These are phyloP conservation scores for Amaranthus tricolor DNA, from an alignment of 179 eudicot genomes.

Conservation along the genomic window DNA sequence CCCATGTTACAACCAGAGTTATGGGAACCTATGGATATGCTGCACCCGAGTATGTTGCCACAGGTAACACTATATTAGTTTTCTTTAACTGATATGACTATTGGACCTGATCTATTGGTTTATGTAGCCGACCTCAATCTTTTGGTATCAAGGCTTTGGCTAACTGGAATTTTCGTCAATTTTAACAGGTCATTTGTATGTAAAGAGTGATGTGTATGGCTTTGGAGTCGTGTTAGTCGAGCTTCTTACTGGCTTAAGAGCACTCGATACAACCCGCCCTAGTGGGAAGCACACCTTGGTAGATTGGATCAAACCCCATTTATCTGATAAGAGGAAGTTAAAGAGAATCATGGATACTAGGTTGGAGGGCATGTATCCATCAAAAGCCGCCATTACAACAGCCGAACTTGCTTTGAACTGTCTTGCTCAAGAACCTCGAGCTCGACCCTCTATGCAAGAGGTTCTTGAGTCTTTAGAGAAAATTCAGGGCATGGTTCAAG, in stretches of 20 bases:
- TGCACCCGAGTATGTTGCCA: slow-evolving; percentile 74
- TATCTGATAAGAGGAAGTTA: slow-evolving; percentile 59
- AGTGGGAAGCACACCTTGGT: slow-evolving; percentile 43
- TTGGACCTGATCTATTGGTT: no score
- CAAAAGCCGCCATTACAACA: slow-evolving; percentile 52
- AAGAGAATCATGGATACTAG: slow-evolving; percentile 64
- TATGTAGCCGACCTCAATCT: background rate
- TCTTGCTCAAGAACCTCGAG: slow-evolving; percentile 56
- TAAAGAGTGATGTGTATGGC: slow-evolving; percentile 84
- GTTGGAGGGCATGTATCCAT: slow-evolving; percentile 66
- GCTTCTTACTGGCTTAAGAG: slow-evolving; percentile 67
- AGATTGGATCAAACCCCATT: slow-evolving; percentile 69
- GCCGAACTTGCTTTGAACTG: slow-evolving; percentile 68
- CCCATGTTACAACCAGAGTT: slow-evolving; percentile 72
- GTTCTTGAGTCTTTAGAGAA: slow-evolving; percentile 54
- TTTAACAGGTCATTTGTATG: slow-evolving; percentile 68
- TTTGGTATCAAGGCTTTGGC: background rate
- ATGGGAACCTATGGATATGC: slow-evolving; percentile 82
- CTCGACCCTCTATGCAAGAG: slow-evolving; percentile 77
- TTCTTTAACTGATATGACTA: background rate
- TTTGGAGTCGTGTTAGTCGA: slow-evolving; percentile 82
- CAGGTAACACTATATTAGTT: slow-evolving; percentile 43
- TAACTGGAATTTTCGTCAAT: background rate
- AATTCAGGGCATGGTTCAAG: slow-evolving; percentile 38
- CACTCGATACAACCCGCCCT: slow-evolving; percentile 62